A percentile compares a stretch with the other conserved stretches of the same genome.
Conservation (phyloP, 2,329 filamentous ascomycete genomes). For the Fusarium domesticum region DNA sequence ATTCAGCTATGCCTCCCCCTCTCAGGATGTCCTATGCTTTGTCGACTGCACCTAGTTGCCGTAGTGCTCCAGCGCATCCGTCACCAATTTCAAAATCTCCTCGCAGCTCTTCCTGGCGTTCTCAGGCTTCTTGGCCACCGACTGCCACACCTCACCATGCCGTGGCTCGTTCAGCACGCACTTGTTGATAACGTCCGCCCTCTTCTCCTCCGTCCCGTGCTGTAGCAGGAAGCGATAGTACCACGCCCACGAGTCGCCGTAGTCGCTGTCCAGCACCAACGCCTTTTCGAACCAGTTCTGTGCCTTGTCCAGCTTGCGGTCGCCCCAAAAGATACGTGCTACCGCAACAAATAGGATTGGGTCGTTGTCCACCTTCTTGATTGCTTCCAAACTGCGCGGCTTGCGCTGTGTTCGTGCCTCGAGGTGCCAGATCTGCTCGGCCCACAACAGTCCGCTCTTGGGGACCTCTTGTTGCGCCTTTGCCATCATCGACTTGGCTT, state of each 20-base stretch:
- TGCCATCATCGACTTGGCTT: conserved; percentile 91
- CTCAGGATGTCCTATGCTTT: neutral
- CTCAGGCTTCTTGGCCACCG: conserved; percentile 77
- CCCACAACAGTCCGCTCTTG: conserved; percentile 83
- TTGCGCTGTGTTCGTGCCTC: conserved; percentile 91
- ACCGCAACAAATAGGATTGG: conserved; percentile 85
- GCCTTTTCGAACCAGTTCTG: conserved; percentile 98
- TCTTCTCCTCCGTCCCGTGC: conserved; percentile 93
- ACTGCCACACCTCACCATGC: conserved; percentile 91
- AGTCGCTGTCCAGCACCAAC: conserved; percentile 78
- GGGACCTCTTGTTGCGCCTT: conserved; percentile 89
- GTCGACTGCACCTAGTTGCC: neutral
- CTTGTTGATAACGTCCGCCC: conserved; percentile 76
- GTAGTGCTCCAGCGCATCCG: conserved; percentile 41
- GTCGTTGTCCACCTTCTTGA: conserved; percentile 95
- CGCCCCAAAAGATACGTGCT: conserved; percentile 92
- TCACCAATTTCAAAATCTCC: conserved; percentile 79
- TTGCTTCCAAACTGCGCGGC: conserved; percentile 84
- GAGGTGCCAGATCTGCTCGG: conserved; percentile 92
- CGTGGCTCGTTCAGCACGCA: conserved; percentile 80
- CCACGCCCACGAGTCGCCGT: conserved; percentile 96
- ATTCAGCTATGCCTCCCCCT: conserved; percentile 1
- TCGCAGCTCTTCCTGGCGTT: conserved; percentile 74
- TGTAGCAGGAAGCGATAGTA: conserved; percentile 91
- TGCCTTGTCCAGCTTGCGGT: conserved; percentile 88